Evolutionary conservation across 129 eudicot species (phyloP), one percentile per base, ranked within the genome.

Genomic region (Flaveria trinervia): DNA sequence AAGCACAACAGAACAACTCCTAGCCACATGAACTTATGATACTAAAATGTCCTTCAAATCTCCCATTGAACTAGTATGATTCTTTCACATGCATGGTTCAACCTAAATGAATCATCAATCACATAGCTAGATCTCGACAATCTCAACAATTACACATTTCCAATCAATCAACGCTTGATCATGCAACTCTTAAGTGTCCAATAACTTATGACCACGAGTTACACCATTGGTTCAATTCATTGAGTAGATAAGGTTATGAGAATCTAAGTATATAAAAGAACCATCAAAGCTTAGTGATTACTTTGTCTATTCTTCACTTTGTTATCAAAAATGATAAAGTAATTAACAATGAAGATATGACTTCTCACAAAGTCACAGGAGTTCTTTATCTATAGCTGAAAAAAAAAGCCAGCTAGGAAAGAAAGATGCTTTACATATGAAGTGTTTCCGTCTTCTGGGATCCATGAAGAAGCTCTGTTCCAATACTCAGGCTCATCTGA

Each of bases 401-500:
- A 36, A 36, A 28, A 57, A 18, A 14, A 25, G 9, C 44, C 23
- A 14, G 17, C 7, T 5, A 25, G 15, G 39, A 9, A 61, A 49
- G 26, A 23, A 49, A 64, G 39, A 54, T 71, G 72, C 50, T 3
- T 72, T 84, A 90, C 96, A 49, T 79, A 55, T 81, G 90, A 79
- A 62, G 78, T 65, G 59, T 80, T 78, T 72, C 81, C 86, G 33
- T 93, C 96, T 71, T 82, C 89, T 15, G 30, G 69, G 6, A 71
- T 76, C 96, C 88, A 87, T 43, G 92, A 55, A 68, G 87, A 66
- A 68, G 88, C 44, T 41, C 74, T 80, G 68, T 83, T 91, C 96
- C 97, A 93, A 62, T 83, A 80, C 81, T 87, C 86, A 50, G 81
- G 72, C 56, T 89, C 97, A 13, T 91, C 96, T 61, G 68, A 88